These are phyloP conservation scores for Neonothopanus nambi DNA, from an alignment of 1,284 basidiomycete genomes.

Conservation along the genomic window DNA sequence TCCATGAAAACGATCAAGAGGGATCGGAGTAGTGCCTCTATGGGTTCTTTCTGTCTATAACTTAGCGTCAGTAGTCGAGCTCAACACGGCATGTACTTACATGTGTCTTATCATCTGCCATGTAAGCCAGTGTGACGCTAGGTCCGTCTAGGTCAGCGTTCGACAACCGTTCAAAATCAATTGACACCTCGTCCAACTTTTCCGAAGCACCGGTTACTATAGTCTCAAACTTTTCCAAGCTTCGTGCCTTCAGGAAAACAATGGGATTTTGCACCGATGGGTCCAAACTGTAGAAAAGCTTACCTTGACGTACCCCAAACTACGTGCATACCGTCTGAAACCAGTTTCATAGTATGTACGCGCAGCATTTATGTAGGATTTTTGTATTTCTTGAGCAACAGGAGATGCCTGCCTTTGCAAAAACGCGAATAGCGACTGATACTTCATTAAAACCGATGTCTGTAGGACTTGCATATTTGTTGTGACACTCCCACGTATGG, in stretches of 20 bases:
- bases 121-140: constrained; percentile 77
- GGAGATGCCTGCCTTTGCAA: constrained; percentile 80
- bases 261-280: constrained; percentile 5
- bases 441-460: constrained; percentile 85
- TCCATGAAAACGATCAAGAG: constrained; percentile 88
- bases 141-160: constrained; percentile 79
- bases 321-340: constrained; percentile 87
- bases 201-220: constrained; percentile 49
- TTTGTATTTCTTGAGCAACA: constrained; percentile 88
- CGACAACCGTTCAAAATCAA: constrained; percentile 58
- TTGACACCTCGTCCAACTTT: constrained; percentile 29
- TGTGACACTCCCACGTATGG: constrained; percentile 81
- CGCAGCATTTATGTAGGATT: constrained; percentile 83
- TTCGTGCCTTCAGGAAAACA: constrained; percentile 47
- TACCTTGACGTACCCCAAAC: constrained; percentile 78
- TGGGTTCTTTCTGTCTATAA: constrained; percentile 67
- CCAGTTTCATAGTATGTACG: constrained; percentile 96
- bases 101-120: constrained; percentile 83
- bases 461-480: constrained; percentile 95
- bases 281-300: constrained; percentile 12
- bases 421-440: constrained; percentile 83
- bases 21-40: constrained; percentile 84
- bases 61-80: constrained; percentile 2
- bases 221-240: constrained; percentile 61
- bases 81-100: constrained; percentile 46